Percentiles rank a stretch among this genome's conserved stretches.
phyloP scores from a whole-genome alignment of 352 stramenopile species.

The Globisporangium carolinianum region DNA sequence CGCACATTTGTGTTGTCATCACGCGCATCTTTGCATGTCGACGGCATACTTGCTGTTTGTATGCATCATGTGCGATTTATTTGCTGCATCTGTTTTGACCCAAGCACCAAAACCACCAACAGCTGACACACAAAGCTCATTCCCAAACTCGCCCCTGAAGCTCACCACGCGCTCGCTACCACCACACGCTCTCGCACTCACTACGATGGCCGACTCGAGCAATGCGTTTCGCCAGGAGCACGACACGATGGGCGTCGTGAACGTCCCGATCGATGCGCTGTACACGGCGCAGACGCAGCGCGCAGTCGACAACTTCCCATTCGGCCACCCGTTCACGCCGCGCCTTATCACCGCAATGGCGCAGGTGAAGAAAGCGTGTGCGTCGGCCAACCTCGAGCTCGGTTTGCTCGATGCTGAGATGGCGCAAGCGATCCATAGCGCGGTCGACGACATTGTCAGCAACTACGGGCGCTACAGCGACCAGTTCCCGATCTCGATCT shows the following conservation, averaged over 20 bases:
- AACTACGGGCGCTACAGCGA: constrained; percentile 25
- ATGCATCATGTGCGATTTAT: too few relatives aligned
- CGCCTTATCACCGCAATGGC: constrained; percentile 35
- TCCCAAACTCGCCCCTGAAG: too few relatives aligned
- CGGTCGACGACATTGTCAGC: constrained; percentile 23
- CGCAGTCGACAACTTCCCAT: constrained; percentile 44
- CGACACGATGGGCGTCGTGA: constrained; percentile 49
- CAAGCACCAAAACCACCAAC: too few relatives aligned
- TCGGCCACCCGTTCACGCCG: constrained; percentile 35
- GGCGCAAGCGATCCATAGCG: constrained; percentile 24
- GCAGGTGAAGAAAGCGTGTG: constrained; percentile 41
- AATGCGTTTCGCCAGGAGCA: constrained; percentile 35
- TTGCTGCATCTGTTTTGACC: too few relatives aligned
- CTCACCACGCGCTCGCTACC: too few relatives aligned
- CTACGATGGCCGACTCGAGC: constrained; percentile 8
- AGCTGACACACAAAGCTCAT: too few relatives aligned
- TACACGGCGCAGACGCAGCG: constrained; percentile 53
- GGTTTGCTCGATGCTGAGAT: constrained; percentile 30
- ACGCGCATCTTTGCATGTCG: too few relatives aligned
- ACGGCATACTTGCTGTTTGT: too few relatives aligned
- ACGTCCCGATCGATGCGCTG: constrained; percentile 34
- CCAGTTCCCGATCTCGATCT: constrained; percentile 54
- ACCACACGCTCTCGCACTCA: background rate
- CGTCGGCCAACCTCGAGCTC: constrained; percentile 33
- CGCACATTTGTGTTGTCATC: too few relatives aligned